These are phyloP conservation scores for Lipomyces sp. DNA, from an alignment of 805 yeast species.

Conservation along the genomic window DNA sequence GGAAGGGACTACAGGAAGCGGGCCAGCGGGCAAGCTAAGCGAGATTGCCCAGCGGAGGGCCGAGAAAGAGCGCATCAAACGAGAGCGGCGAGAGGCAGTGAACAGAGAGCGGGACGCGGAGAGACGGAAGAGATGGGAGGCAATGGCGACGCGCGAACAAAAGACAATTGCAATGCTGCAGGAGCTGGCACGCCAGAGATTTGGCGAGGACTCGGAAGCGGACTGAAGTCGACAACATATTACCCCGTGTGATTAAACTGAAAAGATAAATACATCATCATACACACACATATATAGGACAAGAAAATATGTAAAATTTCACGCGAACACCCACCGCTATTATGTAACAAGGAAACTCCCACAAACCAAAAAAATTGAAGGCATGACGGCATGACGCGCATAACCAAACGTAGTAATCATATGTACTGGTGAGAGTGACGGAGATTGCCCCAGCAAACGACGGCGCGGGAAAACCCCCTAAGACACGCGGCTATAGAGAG, in stretches of 20 bases:
- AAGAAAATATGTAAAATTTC: too few relatives aligned
- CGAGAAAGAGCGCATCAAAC: conserved; percentile 19
- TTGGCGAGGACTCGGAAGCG: conserved; percentile 14
- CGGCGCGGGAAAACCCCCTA: too few relatives aligned
- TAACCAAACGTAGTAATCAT: too few relatives aligned
- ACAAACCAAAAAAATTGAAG: too few relatives aligned
- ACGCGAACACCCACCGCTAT: too few relatives aligned
- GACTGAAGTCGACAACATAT: background rate
- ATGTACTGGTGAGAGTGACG: too few relatives aligned
- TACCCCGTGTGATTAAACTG: background rate
- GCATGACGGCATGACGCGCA: too few relatives aligned
- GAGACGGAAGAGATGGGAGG: conserved; percentile 24
- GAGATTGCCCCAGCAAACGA: too few relatives aligned
- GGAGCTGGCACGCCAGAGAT: conserved; percentile 24
- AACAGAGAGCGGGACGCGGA: conserved; percentile 26
- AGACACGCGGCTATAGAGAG: too few relatives aligned
- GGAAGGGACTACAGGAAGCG: conserved; percentile 7
- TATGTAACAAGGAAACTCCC: too few relatives aligned
- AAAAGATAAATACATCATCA: too few relatives aligned
- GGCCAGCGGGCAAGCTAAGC: conserved; percentile 7
- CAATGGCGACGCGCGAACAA: conserved; percentile 18
- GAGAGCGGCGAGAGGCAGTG: conserved; percentile 20
- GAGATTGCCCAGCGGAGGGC: conserved; percentile 17
- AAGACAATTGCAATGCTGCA: conserved; percentile 25
- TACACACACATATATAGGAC: too few relatives aligned